phyloP scores from a whole-genome alignment of 176 grass and related monocot genomes.

The Thinopyrum elongatum region DNA sequence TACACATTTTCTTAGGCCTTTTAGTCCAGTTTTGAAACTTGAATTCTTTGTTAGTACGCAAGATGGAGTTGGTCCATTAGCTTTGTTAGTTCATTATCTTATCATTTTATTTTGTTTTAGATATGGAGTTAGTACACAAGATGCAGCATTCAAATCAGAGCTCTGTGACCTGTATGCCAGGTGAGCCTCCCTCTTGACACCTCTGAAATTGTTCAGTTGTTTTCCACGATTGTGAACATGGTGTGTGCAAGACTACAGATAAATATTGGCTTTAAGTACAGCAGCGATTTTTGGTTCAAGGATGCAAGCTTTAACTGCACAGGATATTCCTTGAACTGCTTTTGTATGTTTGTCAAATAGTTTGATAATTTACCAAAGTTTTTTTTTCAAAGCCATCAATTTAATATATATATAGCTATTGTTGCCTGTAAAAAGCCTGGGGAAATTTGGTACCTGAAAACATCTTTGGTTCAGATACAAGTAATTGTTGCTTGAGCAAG shows the following conservation, averaged over 20 bases:
- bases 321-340: not conserved
- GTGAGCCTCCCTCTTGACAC: conserved; percentile 39
- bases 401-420: not conserved
- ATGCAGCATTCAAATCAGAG: conserved; percentile 83
- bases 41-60: not conserved
- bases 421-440: not conserved
- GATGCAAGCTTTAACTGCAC: not conserved
- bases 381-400: not conserved
- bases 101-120: conserved; percentile 39
- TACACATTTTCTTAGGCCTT: not conserved
- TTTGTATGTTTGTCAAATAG: conserved; percentile 1
- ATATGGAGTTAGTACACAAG: conserved; percentile 88
- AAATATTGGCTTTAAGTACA: not conserved
- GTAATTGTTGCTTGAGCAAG: not conserved
- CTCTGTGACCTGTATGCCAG: conserved; percentile 80
- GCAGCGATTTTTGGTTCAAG: not conserved
- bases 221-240: not conserved
- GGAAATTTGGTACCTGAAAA: not conserved
- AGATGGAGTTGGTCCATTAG: not conserved
- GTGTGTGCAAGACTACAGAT: not conserved
- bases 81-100: conserved; percentile 2
- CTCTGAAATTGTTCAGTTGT: not conserved
- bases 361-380: not conserved
- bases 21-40: not conserved
- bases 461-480: conserved; percentile 19